Evolutionary conservation across 2,329 filamentous ascomycete species (phyloP), one percentile per base, ranked within the genome.

Genomic region (Lojkania enalia): DNA sequence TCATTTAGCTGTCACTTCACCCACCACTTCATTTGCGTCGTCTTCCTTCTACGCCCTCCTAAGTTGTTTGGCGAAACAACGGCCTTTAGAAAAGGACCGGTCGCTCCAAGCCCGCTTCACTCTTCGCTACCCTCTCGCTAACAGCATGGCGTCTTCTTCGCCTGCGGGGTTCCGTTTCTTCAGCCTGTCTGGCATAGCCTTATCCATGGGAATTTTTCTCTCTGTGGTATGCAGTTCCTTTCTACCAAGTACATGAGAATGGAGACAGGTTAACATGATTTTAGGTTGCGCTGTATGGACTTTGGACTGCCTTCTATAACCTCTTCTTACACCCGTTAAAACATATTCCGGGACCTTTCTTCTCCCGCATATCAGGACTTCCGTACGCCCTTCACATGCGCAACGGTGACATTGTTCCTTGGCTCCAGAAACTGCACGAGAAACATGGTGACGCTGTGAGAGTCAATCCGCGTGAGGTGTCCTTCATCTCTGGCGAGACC

Each of bases 371-470:
- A 2, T 60, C 64, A 3, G 53, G 59, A 13, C 42, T 72, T 4
- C 67, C 69, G 1, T 69, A 70, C 36, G 55, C 54, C 13, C 33
- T 60, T 12, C 55, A 51, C 21, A 47, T 59, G 9, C 45, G 61
- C 1, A 56, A 50, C 5, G 71, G 71, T 3, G 46, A 30, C 1
- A 58, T 64, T n/a, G 20, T 52, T 2, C 11, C 36, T 7, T 66
- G 58, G 56, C 27, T 67, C 18, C 54, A 52, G 16, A 27, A 58
- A 2, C 56, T 71, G 2, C 74, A 76, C 38, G 55, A 66, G 9
- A 57, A 64, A 37, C 74, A 73, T 44, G 74, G 74, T 16, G 66
- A 72, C 1, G 71, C 68, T 2, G 71, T 76, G 1, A 65, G 74
- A 6, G 48, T 75, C 4, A 59, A 64, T 0, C 74, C 74, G 0